Evolutionary conservation across 495 filamentous ascomycete species (phyloP).

Genomic region (Penicillium samsonianum): DNA sequence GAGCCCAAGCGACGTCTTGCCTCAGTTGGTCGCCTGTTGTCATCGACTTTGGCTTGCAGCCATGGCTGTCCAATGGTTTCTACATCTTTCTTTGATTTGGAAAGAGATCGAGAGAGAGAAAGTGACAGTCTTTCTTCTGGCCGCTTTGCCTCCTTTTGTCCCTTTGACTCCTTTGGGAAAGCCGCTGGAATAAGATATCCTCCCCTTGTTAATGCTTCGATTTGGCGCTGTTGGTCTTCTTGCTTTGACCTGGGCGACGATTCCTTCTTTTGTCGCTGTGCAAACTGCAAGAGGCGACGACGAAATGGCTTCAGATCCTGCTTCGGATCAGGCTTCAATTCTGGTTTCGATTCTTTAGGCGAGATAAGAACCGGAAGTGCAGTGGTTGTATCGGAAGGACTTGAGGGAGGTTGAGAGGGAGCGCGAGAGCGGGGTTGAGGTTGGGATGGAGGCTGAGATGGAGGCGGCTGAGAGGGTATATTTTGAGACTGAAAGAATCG

Average conservation of each 20-base stretch:
- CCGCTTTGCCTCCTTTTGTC: constrained; percentile 13
- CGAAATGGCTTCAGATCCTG: constrained; percentile 39
- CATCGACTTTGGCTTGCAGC: constrained; percentile 35
- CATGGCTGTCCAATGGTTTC: constrained; percentile 46
- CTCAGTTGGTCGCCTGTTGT: constrained; percentile 12
- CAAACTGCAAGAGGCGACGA: constrained; percentile 42
- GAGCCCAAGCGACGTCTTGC: constrained; percentile 32
- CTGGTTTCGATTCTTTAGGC: constrained; percentile 7
- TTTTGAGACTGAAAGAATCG: constrained; percentile 42
- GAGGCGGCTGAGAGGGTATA: constrained; percentile 15
- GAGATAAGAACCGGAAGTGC: constrained; percentile 24
- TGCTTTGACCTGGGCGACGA: constrained; percentile 28
- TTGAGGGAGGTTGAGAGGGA: constrained; percentile 4
- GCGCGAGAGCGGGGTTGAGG: background rate
- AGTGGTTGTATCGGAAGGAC: constrained; percentile 25
- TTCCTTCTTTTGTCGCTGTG: constrained; percentile 42
- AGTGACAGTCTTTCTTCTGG: constrained; percentile 20
- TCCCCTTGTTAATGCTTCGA: constrained; percentile 41
- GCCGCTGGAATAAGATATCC: constrained; percentile 32
- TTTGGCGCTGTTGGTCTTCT: constrained; percentile 35
- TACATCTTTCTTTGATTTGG: constrained; percentile 40
- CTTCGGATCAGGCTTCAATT: background rate
- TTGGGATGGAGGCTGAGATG: constrained; percentile 4
- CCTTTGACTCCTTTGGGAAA: constrained; percentile 12
- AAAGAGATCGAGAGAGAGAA: constrained; percentile 22